Percentiles rank a stretch among this genome's conserved stretches.
These are phyloP conservation scores for Rhodotorula diobovata DNA, from an alignment of 768 basidiomycete species.

Conservation along the genomic window DNA sequence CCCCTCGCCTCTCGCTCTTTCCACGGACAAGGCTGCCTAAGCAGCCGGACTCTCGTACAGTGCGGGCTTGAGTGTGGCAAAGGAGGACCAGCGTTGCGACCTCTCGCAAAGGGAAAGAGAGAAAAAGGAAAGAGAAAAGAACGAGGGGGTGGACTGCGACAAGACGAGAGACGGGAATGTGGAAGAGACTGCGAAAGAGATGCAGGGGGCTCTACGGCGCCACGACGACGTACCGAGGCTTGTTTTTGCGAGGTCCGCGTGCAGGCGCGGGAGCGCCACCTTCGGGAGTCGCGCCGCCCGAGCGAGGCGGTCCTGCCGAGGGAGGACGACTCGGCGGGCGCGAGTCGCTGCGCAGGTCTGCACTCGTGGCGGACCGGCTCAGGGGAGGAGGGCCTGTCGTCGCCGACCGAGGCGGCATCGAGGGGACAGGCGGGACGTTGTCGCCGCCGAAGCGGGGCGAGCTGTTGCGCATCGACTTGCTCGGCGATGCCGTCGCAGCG, in stretches of 20 bases:
- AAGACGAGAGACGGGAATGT: neutral
- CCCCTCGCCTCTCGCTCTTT: too few species aligned
- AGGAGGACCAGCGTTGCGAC: too few species aligned
- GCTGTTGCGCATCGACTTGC: constrained; percentile 12
- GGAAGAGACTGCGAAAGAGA: neutral
- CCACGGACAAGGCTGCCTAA: neutral
- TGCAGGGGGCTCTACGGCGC: neutral
- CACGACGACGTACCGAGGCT: neutral
- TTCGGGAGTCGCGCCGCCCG: neutral
- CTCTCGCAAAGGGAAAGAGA: too few species aligned
- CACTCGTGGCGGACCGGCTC: neutral
- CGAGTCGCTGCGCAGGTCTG: neutral
- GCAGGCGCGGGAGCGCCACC: neutral
- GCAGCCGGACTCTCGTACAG: neutral
- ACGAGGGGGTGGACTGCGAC: neutral
- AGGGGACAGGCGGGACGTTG: constrained; percentile 21
- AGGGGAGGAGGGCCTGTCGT: neutral
- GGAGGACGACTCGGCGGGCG: neutral
- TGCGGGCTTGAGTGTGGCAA: neutral
- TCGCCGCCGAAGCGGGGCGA: constrained; percentile 18
- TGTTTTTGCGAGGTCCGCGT: neutral
- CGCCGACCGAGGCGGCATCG: constrained; percentile 18
- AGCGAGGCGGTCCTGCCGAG: neutral
- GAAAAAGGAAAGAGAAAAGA: neutral
- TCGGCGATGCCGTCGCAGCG: constrained; percentile 37